Conservation (phyloP, 805 yeast genomes). For the Jamesozyma spencerorum region DNA sequence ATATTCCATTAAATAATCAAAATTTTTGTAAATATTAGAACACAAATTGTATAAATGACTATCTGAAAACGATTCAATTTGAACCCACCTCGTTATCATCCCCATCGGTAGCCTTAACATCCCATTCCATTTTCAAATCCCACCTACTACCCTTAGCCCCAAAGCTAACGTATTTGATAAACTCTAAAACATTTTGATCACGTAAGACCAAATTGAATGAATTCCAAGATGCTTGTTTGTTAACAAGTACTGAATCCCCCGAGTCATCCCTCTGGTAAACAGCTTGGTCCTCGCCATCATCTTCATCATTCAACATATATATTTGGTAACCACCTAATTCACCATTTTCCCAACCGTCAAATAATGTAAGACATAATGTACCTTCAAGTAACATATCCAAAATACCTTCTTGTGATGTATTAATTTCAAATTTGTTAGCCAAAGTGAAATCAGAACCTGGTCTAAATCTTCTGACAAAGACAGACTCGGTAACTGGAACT, state of each 20-base stretch:
- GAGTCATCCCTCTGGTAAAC: constrained; percentile 53
- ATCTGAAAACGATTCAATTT: background rate
- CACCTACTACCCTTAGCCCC: constrained; percentile 86
- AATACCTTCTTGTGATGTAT: constrained; percentile 25
- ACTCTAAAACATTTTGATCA: constrained; percentile 80
- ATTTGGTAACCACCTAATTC: constrained; percentile 92
- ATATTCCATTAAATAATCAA: background rate
- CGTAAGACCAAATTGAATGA: constrained; percentile 65
- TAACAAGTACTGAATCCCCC: constrained; percentile 69
- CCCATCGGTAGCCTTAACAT: constrained; percentile 38
- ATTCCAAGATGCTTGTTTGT: constrained; percentile 80
- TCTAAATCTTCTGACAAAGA: constrained; percentile 75
- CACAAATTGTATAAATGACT: background rate
- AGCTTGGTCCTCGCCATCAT: constrained; percentile 68
- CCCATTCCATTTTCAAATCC: constrained; percentile 82
- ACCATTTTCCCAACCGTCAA: constrained; percentile 75
- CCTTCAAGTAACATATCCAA: constrained; percentile 46
- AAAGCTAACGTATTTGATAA: constrained; percentile 83
- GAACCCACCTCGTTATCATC: constrained; percentile 3
- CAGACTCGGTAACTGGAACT: constrained; percentile 53
- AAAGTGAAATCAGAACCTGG: constrained; percentile 92
- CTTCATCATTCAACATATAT: constrained; percentile 59
- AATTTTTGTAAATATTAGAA: constrained; percentile 1
- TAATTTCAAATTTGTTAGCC: constrained; percentile 52
- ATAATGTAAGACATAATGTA: constrained; percentile 73